Conservation (phyloP, 2,329 filamentous ascomycete genomes). For the Colletotrichum gloeosporioides region DNA sequence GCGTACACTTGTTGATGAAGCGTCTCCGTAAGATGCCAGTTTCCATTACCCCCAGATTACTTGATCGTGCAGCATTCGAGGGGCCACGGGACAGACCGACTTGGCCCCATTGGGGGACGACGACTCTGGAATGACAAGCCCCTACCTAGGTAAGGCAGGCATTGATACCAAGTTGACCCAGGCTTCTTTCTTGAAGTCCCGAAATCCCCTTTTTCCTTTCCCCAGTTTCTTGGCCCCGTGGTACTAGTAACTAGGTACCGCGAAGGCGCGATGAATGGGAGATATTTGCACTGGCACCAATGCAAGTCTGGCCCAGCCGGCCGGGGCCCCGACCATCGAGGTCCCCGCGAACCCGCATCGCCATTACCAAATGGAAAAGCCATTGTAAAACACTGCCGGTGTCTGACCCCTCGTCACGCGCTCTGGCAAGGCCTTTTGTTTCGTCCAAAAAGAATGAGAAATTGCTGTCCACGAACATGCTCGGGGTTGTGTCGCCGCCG, state of each 20-base stretch:
- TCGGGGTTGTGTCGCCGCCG: background rate
- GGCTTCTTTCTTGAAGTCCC: background rate
- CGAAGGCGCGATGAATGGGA: background rate
- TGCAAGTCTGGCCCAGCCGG: background rate
- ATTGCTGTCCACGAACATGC: background rate
- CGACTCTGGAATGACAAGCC: background rate
- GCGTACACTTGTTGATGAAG: background rate
- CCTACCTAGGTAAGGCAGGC: background rate
- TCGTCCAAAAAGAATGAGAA: background rate
- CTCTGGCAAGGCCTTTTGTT: slow-evolving; percentile 11
- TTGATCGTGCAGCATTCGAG: slow-evolving; percentile 22
- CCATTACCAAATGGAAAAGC: slow-evolving; percentile 22
- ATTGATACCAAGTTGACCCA: slow-evolving; percentile 1
- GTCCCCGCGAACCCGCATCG: slow-evolving; percentile 15
- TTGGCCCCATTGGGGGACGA: slow-evolving; percentile 8
- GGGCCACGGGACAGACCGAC: slow-evolving; percentile 23
- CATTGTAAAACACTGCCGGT: slow-evolving; percentile 19
- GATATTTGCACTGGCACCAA: background rate
- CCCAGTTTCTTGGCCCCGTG: background rate
- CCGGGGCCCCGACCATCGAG: slow-evolving; percentile 5
- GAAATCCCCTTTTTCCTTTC: background rate
- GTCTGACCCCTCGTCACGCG: slow-evolving; percentile 15
- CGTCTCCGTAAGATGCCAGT: background rate
- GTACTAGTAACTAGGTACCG: background rate
- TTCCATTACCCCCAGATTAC: slow-evolving; percentile 28